Percentiles rank a stretch among this genome's conserved stretches.
These are phyloP conservation scores for Lactarius sanguifluus DNA, from an alignment of 768 basidiomycete species.

Conservation along the genomic window DNA sequence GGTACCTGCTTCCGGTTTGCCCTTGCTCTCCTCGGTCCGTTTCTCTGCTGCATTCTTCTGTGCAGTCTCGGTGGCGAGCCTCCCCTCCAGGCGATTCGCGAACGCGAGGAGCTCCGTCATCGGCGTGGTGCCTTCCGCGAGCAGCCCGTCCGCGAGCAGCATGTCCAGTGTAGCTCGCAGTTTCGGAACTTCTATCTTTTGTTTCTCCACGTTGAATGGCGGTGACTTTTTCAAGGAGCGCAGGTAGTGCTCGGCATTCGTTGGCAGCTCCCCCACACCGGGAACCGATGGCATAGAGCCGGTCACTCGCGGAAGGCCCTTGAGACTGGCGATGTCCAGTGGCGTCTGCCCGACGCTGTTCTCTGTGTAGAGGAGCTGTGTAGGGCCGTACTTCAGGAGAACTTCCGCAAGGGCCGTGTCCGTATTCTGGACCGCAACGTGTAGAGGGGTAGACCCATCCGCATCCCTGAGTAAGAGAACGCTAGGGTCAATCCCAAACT, in stretches of 20 bases:
- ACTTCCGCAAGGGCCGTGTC: slow-evolving; percentile 40
- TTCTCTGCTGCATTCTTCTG: not conserved
- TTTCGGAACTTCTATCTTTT: slow-evolving; percentile 22
- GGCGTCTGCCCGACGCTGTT: slow-evolving; percentile 42
- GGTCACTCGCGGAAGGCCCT: slow-evolving; percentile 18
- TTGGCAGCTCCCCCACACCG: not conserved
- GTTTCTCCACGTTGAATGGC: slow-evolving; percentile 22
- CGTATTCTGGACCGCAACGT: slow-evolving; percentile 43
- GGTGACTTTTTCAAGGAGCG: not conserved
- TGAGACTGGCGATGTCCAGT: slow-evolving; percentile 32
- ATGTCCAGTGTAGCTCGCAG: slow-evolving; percentile 20
- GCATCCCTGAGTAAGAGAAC: slow-evolving; percentile 43
- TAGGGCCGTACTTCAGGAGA: slow-evolving; percentile 42
- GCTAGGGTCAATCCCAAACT: slow-evolving; percentile 40
- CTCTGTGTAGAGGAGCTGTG: slow-evolving; percentile 46
- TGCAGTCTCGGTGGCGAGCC: slow-evolving; percentile 4
- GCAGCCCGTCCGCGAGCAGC: slow-evolving; percentile 20
- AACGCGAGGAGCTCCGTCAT: slow-evolving; percentile 21
- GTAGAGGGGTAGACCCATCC: slow-evolving; percentile 53
- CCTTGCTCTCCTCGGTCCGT: not conserved
- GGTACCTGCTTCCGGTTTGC: not conserved
- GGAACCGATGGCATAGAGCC: not conserved
- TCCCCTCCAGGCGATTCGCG: slow-evolving; percentile 13
- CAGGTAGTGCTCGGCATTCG: not conserved
- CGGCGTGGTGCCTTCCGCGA: slow-evolving; percentile 16